These are phyloP conservation scores for Carex pumila DNA, from an alignment of 176 grass and related monocot species.

Conservation along the genomic window DNA sequence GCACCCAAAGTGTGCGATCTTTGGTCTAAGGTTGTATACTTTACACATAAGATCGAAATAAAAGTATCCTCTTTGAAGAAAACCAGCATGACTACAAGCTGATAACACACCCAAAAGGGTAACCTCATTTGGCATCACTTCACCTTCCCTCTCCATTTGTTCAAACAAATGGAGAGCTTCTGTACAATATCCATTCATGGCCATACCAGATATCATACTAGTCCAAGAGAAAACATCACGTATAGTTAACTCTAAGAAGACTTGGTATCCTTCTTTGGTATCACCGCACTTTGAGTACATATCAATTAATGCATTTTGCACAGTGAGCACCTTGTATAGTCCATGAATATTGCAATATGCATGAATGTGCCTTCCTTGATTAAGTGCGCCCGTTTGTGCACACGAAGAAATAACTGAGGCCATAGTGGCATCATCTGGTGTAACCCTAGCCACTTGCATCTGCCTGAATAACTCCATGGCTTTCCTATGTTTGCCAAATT, in stretches of 20 bases:
- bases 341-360: conserved; percentile 62
- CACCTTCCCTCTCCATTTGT: conserved; percentile 63
- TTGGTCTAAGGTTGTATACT: conserved; percentile 49
- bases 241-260: conserved; percentile 47
- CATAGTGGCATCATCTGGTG: conserved; percentile 58
- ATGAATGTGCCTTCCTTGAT: conserved; percentile 63
- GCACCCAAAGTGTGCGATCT: conserved; percentile 78
- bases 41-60: conserved; percentile 65
- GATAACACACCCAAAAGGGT: conserved; percentile 72
- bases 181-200: conserved; percentile 59
- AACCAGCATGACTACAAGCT: conserved; percentile 86
- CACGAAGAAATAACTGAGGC: conserved; percentile 79
- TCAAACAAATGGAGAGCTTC: conserved; percentile 81
- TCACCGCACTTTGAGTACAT: conserved; percentile 96
- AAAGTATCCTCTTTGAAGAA: conserved; percentile 67
- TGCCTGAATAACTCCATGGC: conserved; percentile 62
- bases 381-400: conserved; percentile 66
- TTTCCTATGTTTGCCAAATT: conserved; percentile 59
- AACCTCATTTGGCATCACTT: conserved; percentile 64
- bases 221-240: conserved; percentile 85
- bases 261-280: conserved; percentile 52
- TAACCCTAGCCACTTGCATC: conserved; percentile 63
- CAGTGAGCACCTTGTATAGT: conserved; percentile 45
- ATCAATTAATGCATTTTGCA: conserved; percentile 80
- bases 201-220: conserved; percentile 72